Percentiles rank a stretch among this genome's conserved stretches.
phyloP scores from a whole-genome alignment of 1,139 yeast genomes.

The Blastobotrys persicus region DNA sequence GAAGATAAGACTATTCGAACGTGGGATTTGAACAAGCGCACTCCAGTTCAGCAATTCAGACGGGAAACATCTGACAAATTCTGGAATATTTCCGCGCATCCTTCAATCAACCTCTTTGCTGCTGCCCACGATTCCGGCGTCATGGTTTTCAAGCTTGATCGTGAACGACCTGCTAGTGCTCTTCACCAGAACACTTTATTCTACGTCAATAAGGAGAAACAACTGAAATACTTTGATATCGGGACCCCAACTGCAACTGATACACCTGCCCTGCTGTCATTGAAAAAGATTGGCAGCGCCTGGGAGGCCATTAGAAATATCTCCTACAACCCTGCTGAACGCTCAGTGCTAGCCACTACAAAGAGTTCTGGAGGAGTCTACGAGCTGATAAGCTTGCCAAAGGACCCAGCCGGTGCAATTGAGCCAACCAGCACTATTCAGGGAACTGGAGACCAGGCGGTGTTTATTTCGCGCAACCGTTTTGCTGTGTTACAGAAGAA shows the following conservation, averaged over 20 bases:
- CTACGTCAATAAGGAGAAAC: conserved; percentile 81
- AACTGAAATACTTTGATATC: conserved; percentile 76
- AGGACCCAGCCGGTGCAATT: conserved; percentile 86
- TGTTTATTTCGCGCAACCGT: conserved; percentile 90
- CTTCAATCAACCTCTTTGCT: conserved; percentile 86
- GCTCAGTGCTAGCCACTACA: conserved; percentile 78
- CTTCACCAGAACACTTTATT: conserved; percentile 66
- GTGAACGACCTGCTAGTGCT: conserved; percentile 93
- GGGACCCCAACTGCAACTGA: conserved; percentile 53
- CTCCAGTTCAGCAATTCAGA: conserved; percentile 91
- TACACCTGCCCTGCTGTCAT: conserved; percentile 63
- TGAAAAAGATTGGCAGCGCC: conserved; percentile 78
- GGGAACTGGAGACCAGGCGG: conserved; percentile 83
- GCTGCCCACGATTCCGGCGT: conserved; percentile 97
- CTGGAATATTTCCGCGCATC: conserved; percentile 91
- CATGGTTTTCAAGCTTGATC: conserved; percentile 94
- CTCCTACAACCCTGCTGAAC: conserved; percentile 90
- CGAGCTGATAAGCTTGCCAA: conserved; percentile 76
- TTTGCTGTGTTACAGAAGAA: conserved; percentile 76
- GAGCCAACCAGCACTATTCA: conserved; percentile 78
- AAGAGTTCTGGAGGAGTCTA: conserved; percentile 66
- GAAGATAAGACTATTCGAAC: conserved; percentile 97
- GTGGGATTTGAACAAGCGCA: conserved; percentile 94
- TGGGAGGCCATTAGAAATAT: conserved; percentile 85
- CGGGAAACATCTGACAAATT: conserved; percentile 93